phyloP scores from a whole-genome alignment of 2,329 filamentous ascomycete species.

The Daldinia sp. region DNA sequence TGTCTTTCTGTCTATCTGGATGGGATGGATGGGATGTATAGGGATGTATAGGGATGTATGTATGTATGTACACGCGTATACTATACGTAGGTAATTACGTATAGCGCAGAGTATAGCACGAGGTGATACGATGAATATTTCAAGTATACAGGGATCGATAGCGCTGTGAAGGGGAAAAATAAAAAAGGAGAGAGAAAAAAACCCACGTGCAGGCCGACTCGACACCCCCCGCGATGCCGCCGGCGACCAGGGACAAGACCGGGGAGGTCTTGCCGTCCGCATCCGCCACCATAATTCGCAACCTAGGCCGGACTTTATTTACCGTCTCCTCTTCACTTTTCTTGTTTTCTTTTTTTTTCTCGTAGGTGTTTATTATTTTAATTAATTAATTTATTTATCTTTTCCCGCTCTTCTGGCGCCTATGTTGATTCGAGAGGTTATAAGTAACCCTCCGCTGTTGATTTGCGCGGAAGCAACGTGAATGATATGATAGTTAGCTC shows the following conservation, averaged over 20 bases:
- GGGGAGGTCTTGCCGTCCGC: slow-evolving; percentile 41
- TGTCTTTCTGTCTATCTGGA: too few relatives aligned
- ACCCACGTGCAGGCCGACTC: slow-evolving; percentile 45
- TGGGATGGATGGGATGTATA: too few relatives aligned
- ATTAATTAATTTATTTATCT: neutral
- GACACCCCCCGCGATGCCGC: slow-evolving; percentile 46
- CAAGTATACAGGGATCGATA: neutral
- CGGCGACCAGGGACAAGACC: slow-evolving; percentile 43
- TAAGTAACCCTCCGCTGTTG: neutral
- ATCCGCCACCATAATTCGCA: slow-evolving; percentile 45
- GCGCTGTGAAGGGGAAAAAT: neutral
- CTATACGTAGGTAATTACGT: neutral
- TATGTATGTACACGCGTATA: neutral
- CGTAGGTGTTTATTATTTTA: too few relatives aligned
- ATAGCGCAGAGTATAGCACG: neutral
- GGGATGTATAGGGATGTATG: neutral
- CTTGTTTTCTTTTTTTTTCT: neutral
- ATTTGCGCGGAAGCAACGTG: neutral
- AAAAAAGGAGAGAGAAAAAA: neutral
- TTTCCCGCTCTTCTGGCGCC: neutral
- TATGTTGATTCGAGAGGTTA: neutral
- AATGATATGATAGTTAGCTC: neutral
- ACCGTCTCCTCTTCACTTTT: slow-evolving; percentile 19
- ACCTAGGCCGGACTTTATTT: too few relatives aligned
- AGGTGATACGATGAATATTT: neutral